A percentile compares a stretch with the other conserved stretches of the same genome.
Evolutionary conservation across 2,329 filamentous ascomycete species (phyloP).

Genomic region (Hypoxylon sp.): DNA sequence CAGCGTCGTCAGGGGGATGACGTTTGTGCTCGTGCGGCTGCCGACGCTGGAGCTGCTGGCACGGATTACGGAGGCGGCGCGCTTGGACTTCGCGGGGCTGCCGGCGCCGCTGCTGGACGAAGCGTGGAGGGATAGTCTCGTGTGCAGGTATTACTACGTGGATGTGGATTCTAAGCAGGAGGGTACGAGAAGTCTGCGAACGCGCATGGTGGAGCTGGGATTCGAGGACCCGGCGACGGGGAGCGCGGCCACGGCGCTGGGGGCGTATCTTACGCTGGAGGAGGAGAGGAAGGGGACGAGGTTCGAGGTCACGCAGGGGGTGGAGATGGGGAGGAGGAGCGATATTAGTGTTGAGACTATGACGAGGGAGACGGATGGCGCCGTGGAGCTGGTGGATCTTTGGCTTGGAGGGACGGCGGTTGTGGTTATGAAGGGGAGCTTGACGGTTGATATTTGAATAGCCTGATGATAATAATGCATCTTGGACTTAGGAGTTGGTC

Average conservation of each 20-base stretch:
- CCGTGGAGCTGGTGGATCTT: constrained; percentile 41
- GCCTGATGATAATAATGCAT: not conserved
- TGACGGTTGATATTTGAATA: constrained; percentile 42
- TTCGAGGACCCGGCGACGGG: constrained; percentile 72
- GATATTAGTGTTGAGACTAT: constrained; percentile 62
- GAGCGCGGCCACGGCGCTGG: constrained; percentile 69
- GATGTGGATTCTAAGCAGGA: constrained; percentile 47
- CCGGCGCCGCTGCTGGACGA: constrained; percentile 58
- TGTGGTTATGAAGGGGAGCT: constrained; percentile 48
- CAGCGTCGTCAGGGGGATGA: constrained; percentile 79
- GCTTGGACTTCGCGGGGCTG: constrained; percentile 51
- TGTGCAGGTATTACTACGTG: constrained; percentile 71
- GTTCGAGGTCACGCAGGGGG: constrained; percentile 71
- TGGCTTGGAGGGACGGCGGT: constrained; percentile 50
- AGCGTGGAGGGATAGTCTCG: constrained; percentile 67
- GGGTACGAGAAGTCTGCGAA: constrained; percentile 57
- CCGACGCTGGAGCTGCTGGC: constrained; percentile 69
- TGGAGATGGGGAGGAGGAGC: constrained; percentile 73
- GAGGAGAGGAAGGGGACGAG: constrained; percentile 48
- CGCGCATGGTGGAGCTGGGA: constrained; percentile 68
- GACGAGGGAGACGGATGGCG: constrained; percentile 19
- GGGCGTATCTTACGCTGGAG: constrained; percentile 64
- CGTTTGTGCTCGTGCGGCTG: constrained; percentile 74
- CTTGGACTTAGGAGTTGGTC: too few species aligned
- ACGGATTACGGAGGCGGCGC: constrained; percentile 49